These are phyloP conservation scores for Saxophila tyrrhenica DNA, from an alignment of 495 filamentous ascomycete species.

Conservation along the genomic window DNA sequence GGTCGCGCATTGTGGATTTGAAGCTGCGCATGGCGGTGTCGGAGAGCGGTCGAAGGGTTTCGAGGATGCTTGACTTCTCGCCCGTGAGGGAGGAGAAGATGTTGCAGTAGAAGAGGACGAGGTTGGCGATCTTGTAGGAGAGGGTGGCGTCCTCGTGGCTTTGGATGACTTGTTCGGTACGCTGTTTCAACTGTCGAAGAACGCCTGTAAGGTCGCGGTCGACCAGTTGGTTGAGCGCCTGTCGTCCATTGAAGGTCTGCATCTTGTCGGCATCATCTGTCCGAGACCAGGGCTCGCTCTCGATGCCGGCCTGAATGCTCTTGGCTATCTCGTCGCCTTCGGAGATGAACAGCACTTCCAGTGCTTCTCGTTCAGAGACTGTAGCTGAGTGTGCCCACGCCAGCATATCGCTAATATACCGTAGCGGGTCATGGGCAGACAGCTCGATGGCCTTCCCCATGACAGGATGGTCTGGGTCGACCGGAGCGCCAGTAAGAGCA, in stretches of 20 bases:
- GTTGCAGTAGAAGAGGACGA: slow-evolving; percentile 76
- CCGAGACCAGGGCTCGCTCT: slow-evolving; percentile 76
- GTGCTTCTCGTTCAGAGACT: slow-evolving; percentile 83
- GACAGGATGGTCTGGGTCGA: slow-evolving; percentile 32
- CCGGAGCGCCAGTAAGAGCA: slow-evolving; percentile 63
- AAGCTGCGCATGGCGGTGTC: slow-evolving; percentile 76
- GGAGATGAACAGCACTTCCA: slow-evolving; percentile 81
- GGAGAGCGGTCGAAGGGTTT: slow-evolving; percentile 56
- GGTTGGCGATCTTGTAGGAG: slow-evolving; percentile 78
- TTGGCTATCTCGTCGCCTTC: slow-evolving; percentile 86
- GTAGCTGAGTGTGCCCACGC: slow-evolving; percentile 92
- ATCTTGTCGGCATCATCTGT: slow-evolving; percentile 44
- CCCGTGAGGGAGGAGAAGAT: slow-evolving; percentile 76
- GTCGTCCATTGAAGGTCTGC: slow-evolving; percentile 69
- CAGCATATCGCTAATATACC: slow-evolving; percentile 95
- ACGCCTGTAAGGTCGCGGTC: slow-evolving; percentile 75
- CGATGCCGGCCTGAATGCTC: slow-evolving; percentile 72
- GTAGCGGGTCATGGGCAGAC: slow-evolving; percentile 77
- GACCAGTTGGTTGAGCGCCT: slow-evolving; percentile 76
- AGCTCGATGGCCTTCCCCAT: slow-evolving; percentile 87
- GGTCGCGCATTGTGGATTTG: slow-evolving; percentile 63
- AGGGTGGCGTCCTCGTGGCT: slow-evolving; percentile 81
- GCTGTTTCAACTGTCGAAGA: slow-evolving; percentile 62
- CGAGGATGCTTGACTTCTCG: slow-evolving; percentile 53
- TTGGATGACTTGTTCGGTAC: slow-evolving; percentile 83